A percentile compares a stretch with the other conserved stretches of the same genome.
Conservation (phyloP, 305 asterid species). For the Striga hermonthica region DNA sequence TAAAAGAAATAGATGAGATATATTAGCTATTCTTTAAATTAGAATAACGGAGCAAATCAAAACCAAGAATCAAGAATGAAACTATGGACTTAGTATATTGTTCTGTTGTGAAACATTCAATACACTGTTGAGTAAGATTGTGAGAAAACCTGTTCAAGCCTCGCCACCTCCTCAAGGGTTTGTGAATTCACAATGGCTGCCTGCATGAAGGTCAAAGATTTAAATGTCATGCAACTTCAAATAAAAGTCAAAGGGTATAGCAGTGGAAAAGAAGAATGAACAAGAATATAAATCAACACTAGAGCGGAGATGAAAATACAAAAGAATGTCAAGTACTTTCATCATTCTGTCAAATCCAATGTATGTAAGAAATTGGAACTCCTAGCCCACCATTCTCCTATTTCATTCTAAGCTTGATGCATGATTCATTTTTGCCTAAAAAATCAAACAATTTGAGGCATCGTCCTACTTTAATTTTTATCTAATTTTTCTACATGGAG, state of each 20-base stretch:
- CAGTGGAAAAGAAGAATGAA: background rate
- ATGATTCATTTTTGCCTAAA: background rate
- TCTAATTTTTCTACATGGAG: background rate
- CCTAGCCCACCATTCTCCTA: constrained; percentile 13
- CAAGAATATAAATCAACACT: constrained; percentile 14
- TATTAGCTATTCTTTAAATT: constrained; percentile 3
- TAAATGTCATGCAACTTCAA: constrained; percentile 16
- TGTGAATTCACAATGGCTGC: constrained; percentile 96
- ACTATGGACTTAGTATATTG: background rate
- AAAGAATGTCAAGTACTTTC: constrained; percentile 11
- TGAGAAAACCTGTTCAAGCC: constrained; percentile 87
- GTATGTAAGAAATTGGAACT: constrained; percentile 1
- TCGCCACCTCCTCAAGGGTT: constrained; percentile 97
- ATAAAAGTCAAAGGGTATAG: constrained; percentile 8
- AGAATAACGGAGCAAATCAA: background rate
- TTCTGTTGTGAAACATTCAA: background rate
- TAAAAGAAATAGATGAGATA: constrained; percentile 15
- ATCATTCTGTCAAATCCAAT: constrained; percentile 11
- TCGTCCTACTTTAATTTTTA: constrained; percentile 5
- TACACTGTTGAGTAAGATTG: background rate
- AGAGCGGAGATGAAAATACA: constrained; percentile 17
- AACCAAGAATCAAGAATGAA: background rate
- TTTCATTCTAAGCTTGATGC: background rate
- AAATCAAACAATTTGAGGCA: constrained; percentile 13
- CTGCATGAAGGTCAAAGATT: constrained; percentile 44